phyloP scores from a whole-genome alignment of 495 filamentous ascomycete species.

The Aspergillus ostianus region DNA sequence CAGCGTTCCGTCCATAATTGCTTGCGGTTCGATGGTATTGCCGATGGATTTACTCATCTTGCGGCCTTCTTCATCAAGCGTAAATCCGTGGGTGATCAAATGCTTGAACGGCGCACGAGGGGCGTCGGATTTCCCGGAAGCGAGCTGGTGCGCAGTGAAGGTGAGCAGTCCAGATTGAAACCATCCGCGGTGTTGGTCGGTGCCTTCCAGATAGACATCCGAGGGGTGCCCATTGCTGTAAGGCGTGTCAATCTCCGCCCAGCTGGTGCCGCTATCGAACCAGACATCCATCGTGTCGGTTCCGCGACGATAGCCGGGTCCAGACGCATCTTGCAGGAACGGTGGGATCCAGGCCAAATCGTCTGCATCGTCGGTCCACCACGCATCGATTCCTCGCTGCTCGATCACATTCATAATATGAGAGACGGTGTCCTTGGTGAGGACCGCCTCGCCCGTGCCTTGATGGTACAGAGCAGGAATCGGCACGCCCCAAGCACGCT shows the following conservation, averaged over 20 bases:
- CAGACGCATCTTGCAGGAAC: constrained; percentile 43
- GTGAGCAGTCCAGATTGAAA: constrained; percentile 99
- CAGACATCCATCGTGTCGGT: constrained; percentile 99
- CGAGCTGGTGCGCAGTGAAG: constrained; percentile 60
- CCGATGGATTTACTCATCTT: constrained; percentile 99
- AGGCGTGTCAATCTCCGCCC: constrained; percentile 58
- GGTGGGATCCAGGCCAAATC: constrained; percentile 72
- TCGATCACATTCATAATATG: constrained; percentile 82
- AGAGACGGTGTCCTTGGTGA: constrained; percentile 74
- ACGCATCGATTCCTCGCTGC: constrained; percentile 77
- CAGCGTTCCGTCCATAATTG: constrained; percentile 81
- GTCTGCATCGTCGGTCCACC: constrained; percentile 81
- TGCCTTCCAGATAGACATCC: constrained; percentile 91
- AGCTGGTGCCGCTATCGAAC: constrained; percentile 98
- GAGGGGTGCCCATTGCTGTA: constrained; percentile 54
- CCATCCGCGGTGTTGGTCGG: constrained; percentile 96
- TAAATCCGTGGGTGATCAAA: constrained; percentile 93
- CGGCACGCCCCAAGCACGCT: constrained; percentile 93
- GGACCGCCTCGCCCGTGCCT: constrained; percentile 62
- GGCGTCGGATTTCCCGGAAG: constrained; percentile 32
- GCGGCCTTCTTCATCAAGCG: constrained; percentile 78
- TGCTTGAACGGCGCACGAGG: constrained; percentile 69
- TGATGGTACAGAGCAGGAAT: constrained; percentile 85
- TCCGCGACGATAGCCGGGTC: constrained; percentile 62
- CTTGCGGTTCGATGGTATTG: constrained; percentile 76